Percentiles rank a stretch among this genome's conserved stretches.
Conservation (phyloP, 1,284 basidiomycete species). For the Ganoderma sinense region DNA sequence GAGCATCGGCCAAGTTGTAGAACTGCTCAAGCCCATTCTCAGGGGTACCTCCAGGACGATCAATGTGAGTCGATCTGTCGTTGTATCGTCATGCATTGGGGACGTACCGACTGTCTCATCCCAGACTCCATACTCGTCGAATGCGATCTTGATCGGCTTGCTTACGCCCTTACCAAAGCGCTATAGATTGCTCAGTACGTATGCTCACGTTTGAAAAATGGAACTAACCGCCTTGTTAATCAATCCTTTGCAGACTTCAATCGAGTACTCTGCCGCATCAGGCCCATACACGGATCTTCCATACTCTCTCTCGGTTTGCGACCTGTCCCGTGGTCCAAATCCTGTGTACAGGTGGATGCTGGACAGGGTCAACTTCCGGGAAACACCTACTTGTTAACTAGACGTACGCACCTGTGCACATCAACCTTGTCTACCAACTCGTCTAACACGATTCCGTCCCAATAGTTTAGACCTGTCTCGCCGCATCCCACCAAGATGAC, state of each 20-base stretch:
- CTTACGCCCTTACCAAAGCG: conserved; percentile 31
- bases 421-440: conserved; percentile 44
- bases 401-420: conserved; percentile 39
- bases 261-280: conserved; percentile 56
- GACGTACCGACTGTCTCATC: conserved; percentile 42
- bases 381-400: no score
- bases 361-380: not conserved
- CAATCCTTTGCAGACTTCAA: conserved; percentile 55
- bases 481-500: conserved; percentile 69
- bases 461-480: conserved; percentile 53
- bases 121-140: conserved; percentile 72
- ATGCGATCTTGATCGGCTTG: conserved; percentile 41
- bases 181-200: conserved; percentile 10
- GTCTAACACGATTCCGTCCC: conserved; percentile 46
- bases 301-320: conserved; percentile 35
- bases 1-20: conserved; percentile 69
- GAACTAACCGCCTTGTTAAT: conserved; percentile 41
- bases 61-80: not conserved
- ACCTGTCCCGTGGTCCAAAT: conserved; percentile 36
- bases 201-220: not conserved
- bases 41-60: conserved; percentile 36
- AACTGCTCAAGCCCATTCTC: conserved; percentile 66
- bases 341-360: conserved; percentile 39
- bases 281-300: conserved; percentile 40
- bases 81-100: not conserved